Base-by-base conservation (phyloP, 2,329 filamentous ascomycete genomes). In the Ilyonectria destructans region DNA sequence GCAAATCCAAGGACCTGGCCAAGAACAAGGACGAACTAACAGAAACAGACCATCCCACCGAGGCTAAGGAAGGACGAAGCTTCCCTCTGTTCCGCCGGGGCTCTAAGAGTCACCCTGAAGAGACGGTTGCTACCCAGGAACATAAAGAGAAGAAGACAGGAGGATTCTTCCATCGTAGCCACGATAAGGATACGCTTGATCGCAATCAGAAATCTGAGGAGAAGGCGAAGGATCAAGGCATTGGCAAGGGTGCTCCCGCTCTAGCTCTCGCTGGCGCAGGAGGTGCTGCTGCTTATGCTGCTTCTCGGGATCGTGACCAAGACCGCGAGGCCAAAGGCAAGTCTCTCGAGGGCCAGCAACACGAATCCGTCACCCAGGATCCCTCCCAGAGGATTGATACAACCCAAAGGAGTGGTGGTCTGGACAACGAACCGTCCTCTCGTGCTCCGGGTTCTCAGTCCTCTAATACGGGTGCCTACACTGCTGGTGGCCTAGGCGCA, bases 201-300 rank as follows among this genome's bases (percentile, higher is more conserved):
- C 13, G 60, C 68, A 19, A 54, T 60, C 2, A 29, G 6, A 26
- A 26, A 1, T 6, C 1, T 26, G 26, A 26, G 26, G 26, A 26
- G 26, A 26, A 26, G 26, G 26, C 6, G 26, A 26, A 26, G 26
- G 26, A 26, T 5, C 26, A 26, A 26, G 26, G 26, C 26, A 26
- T 26, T 6, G 26, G 26, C 46, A 72, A 63, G 31, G 35, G 65
- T 56, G 65, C 51, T 10, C 65, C 71, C 37, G 69, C 68, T 6
- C 5, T 74, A 0, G 72, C 65, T n/a, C 69, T 66, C 3, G 70
- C 72, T 23, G 71, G 69, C 9, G 69, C 62, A 26, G 72, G 62
- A 17, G 65, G 68, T 31, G 58, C 21, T 26, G 58, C 69, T 17
- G 51, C 64, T 0, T 69, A 67, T 35, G 46, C 71, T 54, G 71